A percentile compares a stretch with the other conserved stretches of the same genome.
These are phyloP conservation scores for Debaryomyces hansenii DNA, from an alignment of 805 yeast genomes.

Conservation along the genomic window DNA sequence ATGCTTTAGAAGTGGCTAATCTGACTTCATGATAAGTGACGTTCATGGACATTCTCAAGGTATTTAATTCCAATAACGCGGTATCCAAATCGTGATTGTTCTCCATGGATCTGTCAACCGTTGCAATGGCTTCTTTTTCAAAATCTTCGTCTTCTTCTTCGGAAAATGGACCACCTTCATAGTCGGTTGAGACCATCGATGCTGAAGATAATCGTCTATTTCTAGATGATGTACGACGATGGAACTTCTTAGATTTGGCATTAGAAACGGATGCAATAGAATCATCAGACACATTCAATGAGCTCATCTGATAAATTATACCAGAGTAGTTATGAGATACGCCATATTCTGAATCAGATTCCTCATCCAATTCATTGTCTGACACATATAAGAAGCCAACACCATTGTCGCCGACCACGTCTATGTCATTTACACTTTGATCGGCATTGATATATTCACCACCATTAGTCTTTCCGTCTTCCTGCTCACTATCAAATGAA, in stretches of 20 bases:
- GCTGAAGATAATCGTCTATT: slow-evolving; percentile 36
- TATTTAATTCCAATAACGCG: slow-evolving; percentile 87
- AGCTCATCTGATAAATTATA: slow-evolving; percentile 47
- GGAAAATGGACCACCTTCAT: slow-evolving; percentile 34
- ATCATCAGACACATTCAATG: slow-evolving; percentile 55
- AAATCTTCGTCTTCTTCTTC: slow-evolving; percentile 61
- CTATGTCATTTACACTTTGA: slow-evolving; percentile 40
- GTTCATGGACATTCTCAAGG: slow-evolving; percentile 96
- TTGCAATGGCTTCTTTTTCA: slow-evolving; percentile 86
- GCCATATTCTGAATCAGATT: slow-evolving; percentile 39
- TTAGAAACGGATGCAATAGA: slow-evolving; percentile 55
- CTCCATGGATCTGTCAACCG: slow-evolving; percentile 88
- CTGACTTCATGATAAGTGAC: slow-evolving; percentile 93
- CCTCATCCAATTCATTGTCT: slow-evolving; percentile 43
- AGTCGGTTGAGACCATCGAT: slow-evolving; percentile 47
- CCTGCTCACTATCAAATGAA: slow-evolving; percentile 23
- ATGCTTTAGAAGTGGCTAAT: slow-evolving; percentile 71
- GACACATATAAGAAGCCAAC: slow-evolving; percentile 51
- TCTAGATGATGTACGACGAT: slow-evolving; percentile 21
- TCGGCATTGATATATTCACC: slow-evolving; percentile 13
- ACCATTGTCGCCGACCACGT: slow-evolving; percentile 50
- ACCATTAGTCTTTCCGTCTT: slow-evolving; percentile 16
- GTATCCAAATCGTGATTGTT: slow-evolving; percentile 92
- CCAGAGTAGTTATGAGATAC: slow-evolving; percentile 35
- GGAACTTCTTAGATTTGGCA: slow-evolving; percentile 40